These are phyloP conservation scores for Cryptosporidium sp. DNA, from an alignment of 169 alveolate species.

Conservation along the genomic window DNA sequence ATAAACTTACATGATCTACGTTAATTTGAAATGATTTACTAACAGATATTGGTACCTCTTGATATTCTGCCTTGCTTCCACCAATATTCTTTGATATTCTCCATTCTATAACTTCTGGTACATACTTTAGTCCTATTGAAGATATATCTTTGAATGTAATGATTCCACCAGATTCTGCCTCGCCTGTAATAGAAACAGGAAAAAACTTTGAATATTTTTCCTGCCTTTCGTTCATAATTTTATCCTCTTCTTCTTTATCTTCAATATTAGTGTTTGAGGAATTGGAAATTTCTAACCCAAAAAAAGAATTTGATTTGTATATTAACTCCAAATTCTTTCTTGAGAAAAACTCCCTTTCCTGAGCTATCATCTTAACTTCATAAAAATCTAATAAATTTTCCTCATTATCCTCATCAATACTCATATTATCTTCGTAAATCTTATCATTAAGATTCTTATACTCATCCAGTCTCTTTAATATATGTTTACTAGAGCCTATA, in stretches of 20 bases:
- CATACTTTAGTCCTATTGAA: conserved; percentile 33
- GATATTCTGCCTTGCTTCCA: conserved; percentile 21
- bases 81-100: conserved; percentile 58
- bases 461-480: conserved; percentile 41
- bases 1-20: conserved; percentile 62
- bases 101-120: conserved; percentile 71
- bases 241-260: conserved; percentile 19
- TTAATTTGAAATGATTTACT: conserved; percentile 32
- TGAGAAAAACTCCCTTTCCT: conserved; percentile 62
- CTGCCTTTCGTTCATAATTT: background rate
- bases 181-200: conserved; percentile 49
- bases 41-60: conserved; percentile 44
- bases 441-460: conserved; percentile 18
- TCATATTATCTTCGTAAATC: background rate
- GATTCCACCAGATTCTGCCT: conserved; percentile 36
- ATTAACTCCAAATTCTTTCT: conserved; percentile 26
- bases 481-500: conserved; percentile 41
- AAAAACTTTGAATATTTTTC: conserved; percentile 60
- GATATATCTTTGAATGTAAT: conserved; percentile 65
- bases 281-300: conserved; percentile 2
- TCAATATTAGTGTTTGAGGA: background rate
- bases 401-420: conserved; percentile 28
- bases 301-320: background rate
- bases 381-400: conserved; percentile 22
- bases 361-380: conserved; percentile 46